Percentiles rank a stretch among this genome's conserved stretches.
Conservation (phyloP, 257 asterid genomes). For the Ophiorrhiza pumila region DNA sequence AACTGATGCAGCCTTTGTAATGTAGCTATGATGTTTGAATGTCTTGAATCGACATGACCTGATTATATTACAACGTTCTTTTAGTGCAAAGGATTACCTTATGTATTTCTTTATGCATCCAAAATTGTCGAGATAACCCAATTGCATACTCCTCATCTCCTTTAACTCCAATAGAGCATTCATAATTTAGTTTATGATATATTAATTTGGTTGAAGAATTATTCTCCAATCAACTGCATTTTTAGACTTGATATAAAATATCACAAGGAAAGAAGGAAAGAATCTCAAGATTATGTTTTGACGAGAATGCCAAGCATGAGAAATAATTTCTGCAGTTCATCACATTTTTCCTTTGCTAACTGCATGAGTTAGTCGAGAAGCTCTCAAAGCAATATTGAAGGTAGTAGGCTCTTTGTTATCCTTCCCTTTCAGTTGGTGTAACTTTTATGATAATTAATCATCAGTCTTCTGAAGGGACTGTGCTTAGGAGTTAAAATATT, state of each 20-base stretch:
- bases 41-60: not conserved
- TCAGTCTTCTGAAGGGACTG: not conserved
- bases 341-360: not conserved
- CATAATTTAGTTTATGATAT: not conserved
- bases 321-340: not conserved
- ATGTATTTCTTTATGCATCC: not conserved
- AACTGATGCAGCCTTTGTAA: not conserved
- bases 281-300: not conserved
- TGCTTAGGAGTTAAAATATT: not conserved
- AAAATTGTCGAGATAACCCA: not conserved
- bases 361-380: not conserved
- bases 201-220: not conserved
- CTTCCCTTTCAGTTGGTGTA: not conserved
- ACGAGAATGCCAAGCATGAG: not conserved
- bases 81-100: not conserved
- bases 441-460: not conserved
- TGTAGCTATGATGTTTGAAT: not conserved
- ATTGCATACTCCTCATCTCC: not conserved
- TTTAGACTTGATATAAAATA: not conserved
- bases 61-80: not conserved
- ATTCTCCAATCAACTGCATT: not conserved
- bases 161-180: not conserved
- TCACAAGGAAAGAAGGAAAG: not conserved
- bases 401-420: not conserved
- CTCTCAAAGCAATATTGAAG: not conserved